Base-by-base conservation (phyloP, 345 rosid genomes). In the Euphorbia peplus region DNA sequence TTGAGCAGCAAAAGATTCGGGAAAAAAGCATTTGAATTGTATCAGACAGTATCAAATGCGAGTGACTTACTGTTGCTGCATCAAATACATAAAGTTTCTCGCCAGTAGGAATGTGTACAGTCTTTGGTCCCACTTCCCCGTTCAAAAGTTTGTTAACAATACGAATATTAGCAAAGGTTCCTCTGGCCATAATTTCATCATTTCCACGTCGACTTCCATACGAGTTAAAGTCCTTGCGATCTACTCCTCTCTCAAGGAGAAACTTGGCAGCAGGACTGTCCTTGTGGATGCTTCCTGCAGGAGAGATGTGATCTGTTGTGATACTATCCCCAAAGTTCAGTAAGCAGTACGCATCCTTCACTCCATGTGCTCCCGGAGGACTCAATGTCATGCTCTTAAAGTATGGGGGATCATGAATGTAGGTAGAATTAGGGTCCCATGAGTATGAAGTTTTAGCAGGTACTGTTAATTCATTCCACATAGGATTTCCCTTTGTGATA, bases 121-220 rank as follows among this genome's bases (percentile, higher is more conserved):
- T 95, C 83, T 88, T 90, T 5, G 98, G 90, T 54, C 99, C 99
- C 56, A 88, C 99, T 75, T 95, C 99, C 18, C 98, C 98, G 64
- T 90, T 88, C 82, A 90, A 69, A 67, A 95, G 96, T 82, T 92
- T 95, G 88, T 95, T 95, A 37, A 95, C 99, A n/a, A 95, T 55
- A 69, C 98, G 92, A 65, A 95, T 95, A 68, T 92, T 95, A 70
- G 99, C 98, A 80, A 95, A 95, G 67, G 98, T 95, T 59, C 99
- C 99, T 78, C 98, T 84, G 24, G 97, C 97, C 99, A 95, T 95
- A 32, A 95, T 79, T 75, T 92, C 97, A 72, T 95, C 98, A 30
- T 95, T 95, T 4, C 98, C 99, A 64, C 98, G 95, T 18, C 98
- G 98, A 84, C 99, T 95, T 73, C 99, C 99, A 55, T 95, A 95